phyloP scores from a whole-genome alignment of 2,329 filamentous ascomycete species.

The Massarina eburnea region DNA sequence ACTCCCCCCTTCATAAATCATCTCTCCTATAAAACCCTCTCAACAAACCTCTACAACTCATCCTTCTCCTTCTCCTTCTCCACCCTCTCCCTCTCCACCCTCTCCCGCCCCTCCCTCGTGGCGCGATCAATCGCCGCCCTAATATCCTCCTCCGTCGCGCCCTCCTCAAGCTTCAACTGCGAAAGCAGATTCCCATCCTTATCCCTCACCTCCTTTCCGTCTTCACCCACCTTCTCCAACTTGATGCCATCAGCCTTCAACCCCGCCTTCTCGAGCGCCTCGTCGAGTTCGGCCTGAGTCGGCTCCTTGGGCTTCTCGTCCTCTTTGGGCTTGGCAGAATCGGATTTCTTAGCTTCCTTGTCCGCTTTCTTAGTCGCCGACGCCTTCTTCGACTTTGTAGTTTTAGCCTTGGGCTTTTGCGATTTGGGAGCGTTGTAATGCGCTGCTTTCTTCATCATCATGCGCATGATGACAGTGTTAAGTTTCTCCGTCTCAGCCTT shows the following conservation, averaged over 20 bases:
- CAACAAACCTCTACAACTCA: conserved; percentile 1
- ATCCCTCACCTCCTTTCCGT: conserved; percentile 18
- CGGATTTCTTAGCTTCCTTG: conserved; percentile 28
- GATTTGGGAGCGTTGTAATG: conserved; percentile 46
- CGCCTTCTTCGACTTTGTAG: conserved; percentile 31
- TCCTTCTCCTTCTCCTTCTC: conserved; percentile 7
- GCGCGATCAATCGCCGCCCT: conserved; percentile 53
- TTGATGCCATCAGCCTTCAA: conserved; percentile 30
- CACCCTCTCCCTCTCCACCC: conserved; percentile 10
- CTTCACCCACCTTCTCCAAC: conserved; percentile 16
- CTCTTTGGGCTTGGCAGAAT: conserved; percentile 31
- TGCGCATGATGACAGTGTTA: conserved; percentile 67
- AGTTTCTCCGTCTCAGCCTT: conserved; percentile 69
- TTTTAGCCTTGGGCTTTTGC: conserved; percentile 34
- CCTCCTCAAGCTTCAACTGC: conserved; percentile 25
- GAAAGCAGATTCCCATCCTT: conserved; percentile 24
- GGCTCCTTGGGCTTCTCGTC: conserved; percentile 35
- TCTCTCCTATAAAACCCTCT: too few relatives aligned
- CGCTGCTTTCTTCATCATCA: conserved; percentile 62
- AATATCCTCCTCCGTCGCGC: conserved; percentile 45
- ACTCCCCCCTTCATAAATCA: conserved; percentile 22
- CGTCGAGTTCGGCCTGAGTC: conserved; percentile 32
- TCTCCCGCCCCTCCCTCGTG: conserved; percentile 16
- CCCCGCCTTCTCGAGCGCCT: conserved; percentile 35
- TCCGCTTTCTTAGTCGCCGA: conserved; percentile 26